These are phyloP conservation scores for Zizania palustris DNA, from an alignment of 202 grass and related monocot species.

Conservation along the genomic window DNA sequence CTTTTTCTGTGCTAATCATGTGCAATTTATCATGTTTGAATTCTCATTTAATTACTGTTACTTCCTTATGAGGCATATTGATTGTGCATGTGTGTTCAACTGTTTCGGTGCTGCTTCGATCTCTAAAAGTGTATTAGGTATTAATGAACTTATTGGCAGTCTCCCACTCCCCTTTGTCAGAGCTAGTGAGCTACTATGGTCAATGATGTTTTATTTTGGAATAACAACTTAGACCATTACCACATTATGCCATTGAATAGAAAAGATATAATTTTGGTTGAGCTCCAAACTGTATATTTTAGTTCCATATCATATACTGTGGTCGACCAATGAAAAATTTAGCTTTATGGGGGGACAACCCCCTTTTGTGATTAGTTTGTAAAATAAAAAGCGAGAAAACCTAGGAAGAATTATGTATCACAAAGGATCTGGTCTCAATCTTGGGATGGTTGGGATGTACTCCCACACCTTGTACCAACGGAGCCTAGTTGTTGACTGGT, in stretches of 20 bases:
- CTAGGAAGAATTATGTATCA: too few relatives aligned
- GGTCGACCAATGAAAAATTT: background rate
- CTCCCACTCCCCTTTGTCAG: background rate
- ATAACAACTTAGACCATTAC: background rate
- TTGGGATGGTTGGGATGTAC: too few relatives aligned
- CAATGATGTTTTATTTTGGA: background rate
- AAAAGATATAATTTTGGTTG: background rate
- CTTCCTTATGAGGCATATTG: conserved; percentile 22
- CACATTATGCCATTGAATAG: background rate
- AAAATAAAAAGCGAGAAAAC: too few relatives aligned
- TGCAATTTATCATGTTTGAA: conserved; percentile 25
- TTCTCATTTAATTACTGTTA: background rate
- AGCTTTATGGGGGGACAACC: conserved; percentile 12
- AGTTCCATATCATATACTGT: conserved; percentile 20
- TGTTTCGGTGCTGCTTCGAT: conserved; percentile 27
- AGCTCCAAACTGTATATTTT: background rate
- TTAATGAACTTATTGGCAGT: conserved; percentile 2
- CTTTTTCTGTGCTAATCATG: background rate
- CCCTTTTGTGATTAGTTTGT: background rate
- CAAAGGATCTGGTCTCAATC: too few relatives aligned
- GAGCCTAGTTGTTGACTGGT: too few relatives aligned
- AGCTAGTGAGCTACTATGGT: conserved; percentile 18
- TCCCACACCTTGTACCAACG: too few relatives aligned
- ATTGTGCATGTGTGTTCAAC: conserved; percentile 1
- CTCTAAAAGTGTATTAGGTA: background rate